phyloP scores from a whole-genome alignment of 345 rosid genomes.

The Citrus maxima region DNA sequence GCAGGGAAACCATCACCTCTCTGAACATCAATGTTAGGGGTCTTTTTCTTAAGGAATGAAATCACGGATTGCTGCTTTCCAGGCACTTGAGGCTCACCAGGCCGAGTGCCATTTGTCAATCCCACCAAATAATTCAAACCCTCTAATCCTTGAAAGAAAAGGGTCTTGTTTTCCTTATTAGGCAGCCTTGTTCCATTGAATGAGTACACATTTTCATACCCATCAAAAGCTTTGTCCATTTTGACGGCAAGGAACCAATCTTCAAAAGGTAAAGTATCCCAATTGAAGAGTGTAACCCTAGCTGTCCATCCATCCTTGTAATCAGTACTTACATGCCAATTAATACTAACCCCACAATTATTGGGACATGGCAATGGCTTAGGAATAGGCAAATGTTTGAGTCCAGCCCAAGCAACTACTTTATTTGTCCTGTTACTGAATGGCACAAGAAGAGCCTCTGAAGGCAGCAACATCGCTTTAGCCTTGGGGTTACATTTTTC shows the following conservation, averaged over 20 bases:
- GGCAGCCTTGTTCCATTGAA: conserved; percentile 69
- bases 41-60: conserved; percentile 61
- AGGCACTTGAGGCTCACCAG: conserved; percentile 54
- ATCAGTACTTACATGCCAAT: conserved; percentile 83
- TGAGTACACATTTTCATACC: conserved; percentile 72
- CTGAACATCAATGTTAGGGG: conserved; percentile 39
- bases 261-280: conserved; percentile 55
- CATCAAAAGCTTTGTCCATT: conserved; percentile 54
- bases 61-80: conserved; percentile 94
- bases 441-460: conserved; percentile 77
- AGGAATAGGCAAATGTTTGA: conserved; percentile 48
- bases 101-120: conserved; percentile 50
- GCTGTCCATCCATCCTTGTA: conserved; percentile 78
- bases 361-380: conserved; percentile 78
- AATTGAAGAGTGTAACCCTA: conserved; percentile 74
- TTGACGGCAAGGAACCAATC: conserved; percentile 76
- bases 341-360: conserved; percentile 91
- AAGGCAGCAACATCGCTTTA: conserved; percentile 59
- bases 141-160: conserved; percentile 64
- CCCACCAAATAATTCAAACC: conserved; percentile 71
- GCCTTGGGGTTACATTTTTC: conserved; percentile 50
- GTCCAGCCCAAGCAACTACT: conserved; percentile 74
- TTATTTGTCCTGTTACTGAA: conserved; percentile 65
- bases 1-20: conserved; percentile 79
- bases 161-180: conserved; percentile 36